These are phyloP conservation scores for Candida ponderosae DNA, from an alignment of 805 yeast genomes.

Conservation along the genomic window DNA sequence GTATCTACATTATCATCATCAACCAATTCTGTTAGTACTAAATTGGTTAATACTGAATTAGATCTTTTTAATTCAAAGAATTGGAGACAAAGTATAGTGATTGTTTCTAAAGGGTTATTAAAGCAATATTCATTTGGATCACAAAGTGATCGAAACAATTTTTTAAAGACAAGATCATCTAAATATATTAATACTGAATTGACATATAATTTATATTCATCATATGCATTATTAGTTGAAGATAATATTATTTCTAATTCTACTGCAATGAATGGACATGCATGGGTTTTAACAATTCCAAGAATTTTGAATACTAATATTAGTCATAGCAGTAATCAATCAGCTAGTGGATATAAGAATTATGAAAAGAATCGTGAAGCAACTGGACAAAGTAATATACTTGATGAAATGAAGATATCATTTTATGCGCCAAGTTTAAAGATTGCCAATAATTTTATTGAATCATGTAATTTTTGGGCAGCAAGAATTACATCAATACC, in stretches of 20 bases:
- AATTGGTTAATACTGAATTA: constrained; percentile 20
- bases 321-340: constrained; percentile 2
- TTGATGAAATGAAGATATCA: constrained; percentile 13
- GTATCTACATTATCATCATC: background rate
- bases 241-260: constrained; percentile 12
- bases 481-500: constrained; percentile 80
- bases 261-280: constrained; percentile 9
- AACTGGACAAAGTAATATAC: constrained; percentile 9
- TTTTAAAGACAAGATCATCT: constrained; percentile 12
- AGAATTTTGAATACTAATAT: no score
- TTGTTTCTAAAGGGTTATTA: constrained; percentile 41
- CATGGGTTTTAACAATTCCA: constrained; percentile 19
- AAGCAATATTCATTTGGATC: constrained; percentile 35
- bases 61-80: constrained; percentile 15
- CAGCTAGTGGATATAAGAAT: constrained; percentile 9
- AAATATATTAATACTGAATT: constrained; percentile 11
- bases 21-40: background rate
- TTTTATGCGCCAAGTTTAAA: constrained; percentile 27
- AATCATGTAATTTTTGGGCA: constrained; percentile 87
- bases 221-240: constrained; percentile 14
- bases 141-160: constrained; percentile 11
- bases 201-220: constrained; percentile 19
- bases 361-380: constrained; percentile 3
- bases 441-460: constrained; percentile 61
- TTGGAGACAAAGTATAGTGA: constrained; percentile 35